Conservation (phyloP, 163 green algal species). For the Smithsoniella earleae region DNA sequence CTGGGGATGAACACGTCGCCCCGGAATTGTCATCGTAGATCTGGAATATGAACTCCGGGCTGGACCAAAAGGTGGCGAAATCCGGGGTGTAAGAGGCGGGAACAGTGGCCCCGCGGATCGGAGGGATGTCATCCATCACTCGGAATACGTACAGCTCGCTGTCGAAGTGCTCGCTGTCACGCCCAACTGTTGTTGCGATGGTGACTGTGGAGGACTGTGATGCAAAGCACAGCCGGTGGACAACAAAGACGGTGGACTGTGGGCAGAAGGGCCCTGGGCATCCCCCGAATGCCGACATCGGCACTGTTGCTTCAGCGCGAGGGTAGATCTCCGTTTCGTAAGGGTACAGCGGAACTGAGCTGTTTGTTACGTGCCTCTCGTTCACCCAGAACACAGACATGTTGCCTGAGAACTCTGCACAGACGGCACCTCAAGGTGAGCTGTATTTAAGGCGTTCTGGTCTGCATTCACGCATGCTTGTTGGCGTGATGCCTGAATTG, state of each 20-base stretch:
- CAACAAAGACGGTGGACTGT: background rate
- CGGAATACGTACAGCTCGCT: constrained; percentile 3
- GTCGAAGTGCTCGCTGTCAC: background rate
- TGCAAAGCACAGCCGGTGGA: constrained; percentile 2
- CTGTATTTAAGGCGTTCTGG: no score
- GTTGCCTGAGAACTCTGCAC: no score
- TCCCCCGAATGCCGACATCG: background rate
- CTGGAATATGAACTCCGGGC: background rate
- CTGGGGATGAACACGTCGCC: background rate
- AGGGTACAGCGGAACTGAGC: no score
- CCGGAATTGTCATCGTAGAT: background rate
- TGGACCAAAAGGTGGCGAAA: background rate
- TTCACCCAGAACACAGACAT: constrained; percentile 20
- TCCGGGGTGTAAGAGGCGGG: background rate
- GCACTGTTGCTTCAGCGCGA: background rate
- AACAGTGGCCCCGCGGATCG: background rate
- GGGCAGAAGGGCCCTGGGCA: background rate
- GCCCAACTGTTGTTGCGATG: background rate
- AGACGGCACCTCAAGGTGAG: no score
- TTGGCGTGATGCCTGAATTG: no score
- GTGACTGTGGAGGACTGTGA: background rate
- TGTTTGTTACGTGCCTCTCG: background rate
- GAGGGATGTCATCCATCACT: background rate
- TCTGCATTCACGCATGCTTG: no score
- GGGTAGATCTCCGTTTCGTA: background rate